A percentile compares a stretch with the other conserved stretches of the same genome.
These are phyloP conservation scores for Wickerhamomyces mucosus DNA, from an alignment of 805 yeast genomes.

Conservation along the genomic window DNA sequence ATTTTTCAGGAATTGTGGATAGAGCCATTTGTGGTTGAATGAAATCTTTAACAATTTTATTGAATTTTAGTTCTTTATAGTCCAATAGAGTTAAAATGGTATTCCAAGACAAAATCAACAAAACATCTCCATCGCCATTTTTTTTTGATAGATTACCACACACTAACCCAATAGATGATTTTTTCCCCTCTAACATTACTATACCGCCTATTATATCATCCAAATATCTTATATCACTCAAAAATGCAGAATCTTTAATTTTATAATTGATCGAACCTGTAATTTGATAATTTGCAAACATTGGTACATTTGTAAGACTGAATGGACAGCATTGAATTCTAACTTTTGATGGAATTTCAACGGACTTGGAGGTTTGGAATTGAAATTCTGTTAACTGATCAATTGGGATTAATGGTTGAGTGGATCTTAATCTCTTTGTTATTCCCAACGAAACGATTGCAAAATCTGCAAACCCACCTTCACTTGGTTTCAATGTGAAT, in stretches of 20 bases:
- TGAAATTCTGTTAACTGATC: constrained; percentile 6
- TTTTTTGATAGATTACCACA: constrained; percentile 13
- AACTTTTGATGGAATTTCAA: constrained; percentile 12
- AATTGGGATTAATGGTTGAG: constrained; percentile 7
- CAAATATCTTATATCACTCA: constrained; percentile 18
- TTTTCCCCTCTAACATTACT: constrained; percentile 7
- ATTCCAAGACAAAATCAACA: constrained; percentile 18
- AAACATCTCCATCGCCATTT: constrained; percentile 22
- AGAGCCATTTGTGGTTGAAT: neutral
- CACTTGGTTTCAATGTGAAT: constrained; percentile 14
- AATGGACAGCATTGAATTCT: constrained; percentile 19
- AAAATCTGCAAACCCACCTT: constrained; percentile 3
- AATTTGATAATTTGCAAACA: constrained; percentile 16
- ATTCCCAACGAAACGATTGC: constrained; percentile 13
- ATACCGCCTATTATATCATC: constrained; percentile 20
- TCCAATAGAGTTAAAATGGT: constrained; percentile 10
- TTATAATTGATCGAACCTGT: constrained; percentile 13
- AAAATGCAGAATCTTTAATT: constrained; percentile 10
- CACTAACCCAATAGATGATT: constrained; percentile 15
- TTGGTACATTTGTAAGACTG: constrained; percentile 20
- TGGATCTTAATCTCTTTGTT: neutral
- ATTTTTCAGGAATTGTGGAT: neutral
- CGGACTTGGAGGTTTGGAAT: constrained; percentile 4
- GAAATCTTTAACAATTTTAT: neutral
- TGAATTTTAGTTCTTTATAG: constrained; percentile 3